Evolutionary conservation across 2,329 filamentous ascomycete genomes (phyloP).

Genomic region (Penicillium sp.): DNA sequence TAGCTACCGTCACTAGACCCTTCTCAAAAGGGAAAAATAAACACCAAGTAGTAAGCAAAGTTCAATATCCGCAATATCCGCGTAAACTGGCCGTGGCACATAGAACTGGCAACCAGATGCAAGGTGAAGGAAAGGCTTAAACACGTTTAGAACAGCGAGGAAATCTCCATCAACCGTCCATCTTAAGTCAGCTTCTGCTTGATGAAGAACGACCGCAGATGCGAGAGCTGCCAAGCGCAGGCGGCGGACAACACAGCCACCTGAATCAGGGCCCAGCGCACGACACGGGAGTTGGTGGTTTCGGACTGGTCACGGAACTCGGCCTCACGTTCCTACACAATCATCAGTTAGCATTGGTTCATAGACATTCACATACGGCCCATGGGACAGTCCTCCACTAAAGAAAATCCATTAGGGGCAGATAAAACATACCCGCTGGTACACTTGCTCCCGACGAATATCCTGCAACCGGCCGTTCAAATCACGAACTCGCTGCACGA

Average conservation of each 20-base stretch:
- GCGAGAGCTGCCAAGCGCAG: conserved; percentile 94
- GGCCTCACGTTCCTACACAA: conserved; percentile 77
- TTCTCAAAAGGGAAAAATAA: conserved; percentile 3
- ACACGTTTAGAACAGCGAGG: conserved; percentile 5
- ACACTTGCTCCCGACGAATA: conserved; percentile 89
- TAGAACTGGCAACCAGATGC: conserved; percentile 19
- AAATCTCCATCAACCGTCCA: background rate
- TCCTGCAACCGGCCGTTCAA: conserved; percentile 81
- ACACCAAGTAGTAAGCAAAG: conserved; percentile 7
- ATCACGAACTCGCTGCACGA: conserved; percentile 82
- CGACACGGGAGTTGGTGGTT: conserved; percentile 80
- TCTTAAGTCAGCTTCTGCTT: conserved; percentile 95
- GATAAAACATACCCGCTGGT: conserved; percentile 67
- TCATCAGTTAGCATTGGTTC: background rate
- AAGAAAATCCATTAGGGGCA: background rate
- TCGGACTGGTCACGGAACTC: conserved; percentile 98
- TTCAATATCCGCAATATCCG: conserved; percentile 16
- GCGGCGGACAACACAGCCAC: conserved; percentile 76
- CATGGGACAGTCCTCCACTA: background rate
- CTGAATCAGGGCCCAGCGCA: conserved; percentile 92
- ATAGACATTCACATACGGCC: background rate
- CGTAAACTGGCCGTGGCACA: conserved; percentile 10
- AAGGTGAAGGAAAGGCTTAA: conserved; percentile 17
- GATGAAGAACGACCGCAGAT: conserved; percentile 96
- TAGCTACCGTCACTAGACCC: background rate